Evolutionary conservation across 2,329 filamentous ascomycete genomes (phyloP), one percentile per base, ranked within the genome.

Genomic region (Neopestalotiopsis sp.): DNA sequence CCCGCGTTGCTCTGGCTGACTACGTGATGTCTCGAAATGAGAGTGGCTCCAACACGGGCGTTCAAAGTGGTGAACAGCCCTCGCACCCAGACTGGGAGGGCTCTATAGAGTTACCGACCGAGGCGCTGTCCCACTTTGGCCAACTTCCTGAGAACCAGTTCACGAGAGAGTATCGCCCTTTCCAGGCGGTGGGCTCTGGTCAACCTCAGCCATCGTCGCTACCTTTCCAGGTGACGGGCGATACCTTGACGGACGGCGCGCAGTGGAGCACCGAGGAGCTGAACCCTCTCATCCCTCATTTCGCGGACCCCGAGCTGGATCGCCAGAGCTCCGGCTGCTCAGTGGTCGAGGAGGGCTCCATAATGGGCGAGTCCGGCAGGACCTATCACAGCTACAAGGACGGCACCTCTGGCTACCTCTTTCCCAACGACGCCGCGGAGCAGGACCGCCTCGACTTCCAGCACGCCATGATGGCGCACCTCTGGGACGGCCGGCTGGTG

Each of bases 391-490:
- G 64, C 24, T 66, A 66, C 64, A 66, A 66, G 40, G 64, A 66
- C 9, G 64, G 64, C 9, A n/a, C 40, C 7, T 28, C 38, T 30
- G 53, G 64, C 2, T 66, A 66, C 32, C 53, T 66, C 4, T 38
- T 66, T 2, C 64, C 49, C 7, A 66, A 66, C 24, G 64, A 66
- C 45, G 34, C 34, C 24, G 64, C 64, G n/a, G 64, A 66, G 45
- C 64, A 66, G 34, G 64, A 66, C 32, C 64, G 64, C 3, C 40
- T 66, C 42, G 64, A 66, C 64, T 66, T 66, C 49, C 64, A 66
- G 30, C 64, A 66, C 45, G 64, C 45, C 24, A 66, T 66, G 64
- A 66, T 66, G 64, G 42, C 64, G 3, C 49, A 49, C 13, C 32
- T 66, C 3, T 66, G 64, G 64, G 64, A 66, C 17, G 64, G 64